Conservation (phyloP, 78 protist species). For the Anaeramoeba ignava region DNA sequence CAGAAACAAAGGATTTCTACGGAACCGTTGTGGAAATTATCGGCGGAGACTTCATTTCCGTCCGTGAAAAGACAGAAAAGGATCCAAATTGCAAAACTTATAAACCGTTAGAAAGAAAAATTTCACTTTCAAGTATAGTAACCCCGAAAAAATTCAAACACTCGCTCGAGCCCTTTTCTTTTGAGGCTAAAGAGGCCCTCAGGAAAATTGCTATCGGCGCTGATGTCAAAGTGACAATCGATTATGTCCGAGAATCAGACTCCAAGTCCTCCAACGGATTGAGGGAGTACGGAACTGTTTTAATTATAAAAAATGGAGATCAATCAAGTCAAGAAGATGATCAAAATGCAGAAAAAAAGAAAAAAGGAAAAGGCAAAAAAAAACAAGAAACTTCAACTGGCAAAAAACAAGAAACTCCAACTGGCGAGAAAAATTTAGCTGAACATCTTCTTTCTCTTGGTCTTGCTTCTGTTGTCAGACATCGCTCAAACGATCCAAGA, state of each 20-base stretch:
- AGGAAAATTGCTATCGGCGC: neutral
- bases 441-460: neutral
- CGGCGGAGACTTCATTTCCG: neutral
- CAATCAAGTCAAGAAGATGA: neutral
- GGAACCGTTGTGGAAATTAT: neutral
- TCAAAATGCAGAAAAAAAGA: neutral
- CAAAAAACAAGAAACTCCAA: neutral
- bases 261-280: no score
- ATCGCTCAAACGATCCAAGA: neutral
- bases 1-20: neutral
- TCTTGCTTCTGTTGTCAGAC: neutral
- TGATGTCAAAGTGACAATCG: neutral
- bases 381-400: neutral
- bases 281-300: no score
- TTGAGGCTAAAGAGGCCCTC: neutral
- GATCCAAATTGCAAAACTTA: neutral
- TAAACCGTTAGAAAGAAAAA: neutral
- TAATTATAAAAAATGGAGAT: no score
- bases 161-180: neutral
- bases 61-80: neutral
- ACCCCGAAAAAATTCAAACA: neutral
- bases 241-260: no score
- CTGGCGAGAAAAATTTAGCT: neutral
- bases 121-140: neutral
- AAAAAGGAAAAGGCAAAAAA: neutral